phyloP scores from a whole-genome alignment of 192 early-diverging fungal species.

The Spizellomyces punctatus region DNA sequence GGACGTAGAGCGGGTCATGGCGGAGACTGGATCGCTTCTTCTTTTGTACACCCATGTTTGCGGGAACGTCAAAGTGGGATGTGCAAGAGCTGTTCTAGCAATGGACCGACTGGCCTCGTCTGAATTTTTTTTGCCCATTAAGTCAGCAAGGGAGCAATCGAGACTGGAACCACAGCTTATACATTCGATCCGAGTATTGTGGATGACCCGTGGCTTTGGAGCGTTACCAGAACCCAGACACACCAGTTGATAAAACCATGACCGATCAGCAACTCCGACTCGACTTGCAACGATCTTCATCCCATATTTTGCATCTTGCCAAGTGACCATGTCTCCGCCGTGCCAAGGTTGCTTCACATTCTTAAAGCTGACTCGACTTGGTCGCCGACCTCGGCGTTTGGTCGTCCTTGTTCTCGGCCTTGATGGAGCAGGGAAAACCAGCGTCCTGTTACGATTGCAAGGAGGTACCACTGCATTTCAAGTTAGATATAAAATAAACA shows the following conservation, averaged over 20 bases:
- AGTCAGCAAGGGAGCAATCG: no score
- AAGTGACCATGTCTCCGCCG: not conserved
- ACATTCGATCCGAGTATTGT: no score
- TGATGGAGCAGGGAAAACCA: conserved; percentile 35
- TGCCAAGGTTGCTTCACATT: not conserved
- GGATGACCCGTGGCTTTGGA: no score
- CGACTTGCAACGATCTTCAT: no score
- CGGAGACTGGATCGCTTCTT: conserved; percentile 39
- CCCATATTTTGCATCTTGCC: no score
- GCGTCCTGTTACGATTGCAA: conserved; percentile 25
- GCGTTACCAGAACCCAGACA: no score
- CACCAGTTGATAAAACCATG: not conserved
- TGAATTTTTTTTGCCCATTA: no score
- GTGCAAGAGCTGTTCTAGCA: not conserved
- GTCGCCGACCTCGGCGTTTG: not conserved
- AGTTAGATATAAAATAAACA: no score
- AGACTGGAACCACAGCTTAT: no score
- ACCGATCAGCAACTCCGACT: not conserved
- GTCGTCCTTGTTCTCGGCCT: conserved; percentile 28
- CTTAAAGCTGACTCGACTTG: not conserved
- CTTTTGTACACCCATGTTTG: conserved; percentile 26
- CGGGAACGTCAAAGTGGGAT: not conserved
- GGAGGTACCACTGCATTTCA: conserved; percentile 7
- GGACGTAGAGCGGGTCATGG: conserved; percentile 86
- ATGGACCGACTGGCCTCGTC: no score